Evolutionary conservation across 768 basidiomycete species (phyloP).

Genomic region (Mycena haematopus): DNA sequence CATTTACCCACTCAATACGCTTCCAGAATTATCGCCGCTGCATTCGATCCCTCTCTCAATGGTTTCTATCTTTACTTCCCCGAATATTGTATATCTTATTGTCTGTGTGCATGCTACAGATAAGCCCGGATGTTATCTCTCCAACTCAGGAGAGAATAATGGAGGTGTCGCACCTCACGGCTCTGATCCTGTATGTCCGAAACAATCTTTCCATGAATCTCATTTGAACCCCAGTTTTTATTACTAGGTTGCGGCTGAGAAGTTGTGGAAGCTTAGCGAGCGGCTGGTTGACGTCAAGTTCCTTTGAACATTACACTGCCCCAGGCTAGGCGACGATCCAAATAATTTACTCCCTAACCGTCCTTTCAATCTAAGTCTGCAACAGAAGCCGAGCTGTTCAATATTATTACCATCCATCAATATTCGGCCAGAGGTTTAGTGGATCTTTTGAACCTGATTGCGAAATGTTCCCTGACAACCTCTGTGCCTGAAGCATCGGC

Average conservation of each 20-base stretch:
- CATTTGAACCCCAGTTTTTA: not conserved
- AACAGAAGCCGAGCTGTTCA: no score
- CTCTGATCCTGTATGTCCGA: constrained; percentile 12
- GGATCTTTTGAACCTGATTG: no score
- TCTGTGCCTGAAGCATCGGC: no score
- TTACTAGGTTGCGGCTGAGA: constrained; percentile 16
- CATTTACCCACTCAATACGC: not conserved
- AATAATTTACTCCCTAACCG: no score
- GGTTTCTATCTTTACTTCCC: not conserved
- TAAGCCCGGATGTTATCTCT: constrained; percentile 17
- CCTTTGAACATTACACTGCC: constrained; percentile 7
- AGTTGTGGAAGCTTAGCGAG: constrained; percentile 25
- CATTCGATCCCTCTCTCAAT: constrained; percentile 26
- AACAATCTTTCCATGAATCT: not conserved
- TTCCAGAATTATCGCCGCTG: constrained; percentile 13
- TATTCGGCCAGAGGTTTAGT: no score
- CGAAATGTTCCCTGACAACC: no score
- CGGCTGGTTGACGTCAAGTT: constrained; percentile 20
- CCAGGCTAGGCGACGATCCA: no score
- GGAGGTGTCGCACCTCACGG: constrained; percentile 15
- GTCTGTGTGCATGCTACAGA: not conserved
- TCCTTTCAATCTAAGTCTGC: no score
- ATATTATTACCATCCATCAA: no score
- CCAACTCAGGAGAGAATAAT: constrained; percentile 8
- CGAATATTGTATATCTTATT: not conserved